phyloP scores from a whole-genome alignment of 768 basidiomycete species.

The Phlegmacium glaucopus region DNA sequence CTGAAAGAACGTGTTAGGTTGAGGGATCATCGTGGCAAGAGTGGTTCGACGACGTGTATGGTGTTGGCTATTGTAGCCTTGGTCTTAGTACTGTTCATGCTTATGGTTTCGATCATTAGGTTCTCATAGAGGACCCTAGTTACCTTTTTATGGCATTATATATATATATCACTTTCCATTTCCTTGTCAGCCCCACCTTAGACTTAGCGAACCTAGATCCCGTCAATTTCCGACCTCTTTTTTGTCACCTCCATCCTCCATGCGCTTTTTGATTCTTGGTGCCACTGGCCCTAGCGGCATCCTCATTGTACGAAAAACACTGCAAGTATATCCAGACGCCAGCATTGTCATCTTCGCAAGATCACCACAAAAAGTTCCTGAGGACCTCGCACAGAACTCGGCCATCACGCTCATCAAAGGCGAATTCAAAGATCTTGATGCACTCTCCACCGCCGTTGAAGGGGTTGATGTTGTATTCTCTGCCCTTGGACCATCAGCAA shows the following conservation, averaged over 20 bases:
- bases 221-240: too few species aligned
- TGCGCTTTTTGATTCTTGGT: slow-evolving; percentile 65
- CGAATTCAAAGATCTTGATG: slow-evolving; percentile 47
- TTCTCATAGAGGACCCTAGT: slow-evolving; percentile 23
- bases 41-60: slow-evolving; percentile 70
- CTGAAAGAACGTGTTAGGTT: slow-evolving; percentile 58
- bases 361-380: slow-evolving; percentile 59
- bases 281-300: slow-evolving; percentile 63
- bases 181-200: too few species aligned
- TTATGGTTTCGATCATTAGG: slow-evolving; percentile 74
- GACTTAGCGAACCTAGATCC: too few species aligned
- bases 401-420: slow-evolving; percentile 52
- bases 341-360: slow-evolving; percentile 61
- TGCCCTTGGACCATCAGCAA: slow-evolving; percentile 53
- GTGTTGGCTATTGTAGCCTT: slow-evolving; percentile 58
- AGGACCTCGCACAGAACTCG: slow-evolving; percentile 41
- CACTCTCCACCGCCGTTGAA: slow-evolving; percentile 49
- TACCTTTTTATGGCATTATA: too few species aligned
- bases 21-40: slow-evolving; percentile 60
- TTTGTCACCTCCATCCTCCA: not conserved
- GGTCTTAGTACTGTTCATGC: slow-evolving; percentile 64
- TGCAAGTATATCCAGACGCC: slow-evolving; percentile 34
- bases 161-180: too few species aligned
- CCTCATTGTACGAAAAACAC: slow-evolving; percentile 52
- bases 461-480: slow-evolving; percentile 64